Evolutionary conservation across 768 basidiomycete genomes (phyloP), one percentile per base, ranked within the genome.

Genomic region (Lentinus tigrinus): DNA sequence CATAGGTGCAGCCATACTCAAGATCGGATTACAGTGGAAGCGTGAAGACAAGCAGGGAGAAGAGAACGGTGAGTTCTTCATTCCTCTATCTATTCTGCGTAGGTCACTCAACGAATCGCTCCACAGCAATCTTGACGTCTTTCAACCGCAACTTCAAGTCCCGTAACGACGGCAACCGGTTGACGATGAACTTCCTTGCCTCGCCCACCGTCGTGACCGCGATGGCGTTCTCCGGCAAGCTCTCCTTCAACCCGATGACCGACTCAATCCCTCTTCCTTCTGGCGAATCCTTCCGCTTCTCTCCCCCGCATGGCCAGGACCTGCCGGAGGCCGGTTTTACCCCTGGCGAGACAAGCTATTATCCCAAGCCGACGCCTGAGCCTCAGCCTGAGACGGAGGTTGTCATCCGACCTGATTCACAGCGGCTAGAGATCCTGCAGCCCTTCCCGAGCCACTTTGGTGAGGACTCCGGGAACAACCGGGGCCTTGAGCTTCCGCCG

Each of bases 191-290:
- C 74, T 98, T 99, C 78, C 82, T 99, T 57, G 94, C 96, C 8
- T 98, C 95, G 4, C 97, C 97, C 0, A 96, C 95, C 34, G 81
- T 97, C 57, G 97, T 98, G 19, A 98, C 97, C 21, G 97, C 97
- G 1, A 94, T 96, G 93, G 87, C 95, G 0, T 98, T 98, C 74
- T 88, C 93, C 9, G 97, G 96, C 38, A 88, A 85, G 69, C 80
- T 98, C 42, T 87, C 91, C 11, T 99, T 99, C 78, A 95, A 98
- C 69, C 97, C 97, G 2, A 79, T 88, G 66, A 89, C 84, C 17
- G 97, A 99, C 73, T 77, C 82, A 14, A 75, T 87, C 62, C 72
- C 55, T 63, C 72, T 86, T 47, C 82, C 89, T 47, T 83, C 87
- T 39, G 97, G 96, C 23, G 77, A 84, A 65, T 67, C 73, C 11